Evolutionary conservation across 2,329 filamentous ascomycete species (phyloP).

Genomic region (Pseudocercospora fijiensis): DNA sequence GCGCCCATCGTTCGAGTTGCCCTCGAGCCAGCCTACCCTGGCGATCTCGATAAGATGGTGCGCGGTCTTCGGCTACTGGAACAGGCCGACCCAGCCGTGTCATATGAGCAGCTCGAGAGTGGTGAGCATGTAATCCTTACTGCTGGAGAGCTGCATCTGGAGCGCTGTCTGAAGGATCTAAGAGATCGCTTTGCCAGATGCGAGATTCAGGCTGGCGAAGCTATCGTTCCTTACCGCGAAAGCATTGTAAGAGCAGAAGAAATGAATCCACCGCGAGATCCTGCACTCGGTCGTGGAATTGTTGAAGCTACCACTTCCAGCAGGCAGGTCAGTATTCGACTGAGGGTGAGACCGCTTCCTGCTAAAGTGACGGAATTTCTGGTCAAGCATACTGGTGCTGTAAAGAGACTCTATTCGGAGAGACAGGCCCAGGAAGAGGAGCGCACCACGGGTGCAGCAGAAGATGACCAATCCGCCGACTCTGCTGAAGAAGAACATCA

Average conservation of each 20-base stretch:
- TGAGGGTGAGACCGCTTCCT: slow-evolving; percentile 79
- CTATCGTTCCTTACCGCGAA: slow-evolving; percentile 94
- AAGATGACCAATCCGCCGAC: slow-evolving; percentile 35
- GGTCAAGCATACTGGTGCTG: slow-evolving; percentile 71
- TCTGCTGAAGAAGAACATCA: slow-evolving; percentile 41
- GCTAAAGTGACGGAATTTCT: slow-evolving; percentile 79
- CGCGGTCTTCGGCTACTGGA: slow-evolving; percentile 80
- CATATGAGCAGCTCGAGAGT: slow-evolving; percentile 89
- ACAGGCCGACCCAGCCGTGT: slow-evolving; percentile 91
- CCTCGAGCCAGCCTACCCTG: slow-evolving; percentile 87
- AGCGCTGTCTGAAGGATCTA: slow-evolving; percentile 89
- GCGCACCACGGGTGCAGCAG: slow-evolving; percentile 40
- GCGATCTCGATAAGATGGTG: slow-evolving; percentile 93
- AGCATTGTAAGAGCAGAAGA: slow-evolving; percentile 81
- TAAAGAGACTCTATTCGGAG: slow-evolving; percentile 77
- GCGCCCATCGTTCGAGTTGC: slow-evolving; percentile 89
- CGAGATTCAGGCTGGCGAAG: slow-evolving; percentile 88
- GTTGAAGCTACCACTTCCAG: slow-evolving; percentile 75
- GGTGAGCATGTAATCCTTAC: slow-evolving; percentile 95
- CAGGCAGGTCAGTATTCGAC: slow-evolving; percentile 75
- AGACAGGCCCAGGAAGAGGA: slow-evolving; percentile 54
- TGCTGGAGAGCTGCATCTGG: slow-evolving; percentile 89
- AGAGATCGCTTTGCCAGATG: slow-evolving; percentile 90
- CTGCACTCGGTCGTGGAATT: slow-evolving; percentile 80
- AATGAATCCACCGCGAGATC: slow-evolving; percentile 85